Evolutionary conservation across 169 alveolate genomes (phyloP).

Genomic region (Nephromyces sp.): DNA sequence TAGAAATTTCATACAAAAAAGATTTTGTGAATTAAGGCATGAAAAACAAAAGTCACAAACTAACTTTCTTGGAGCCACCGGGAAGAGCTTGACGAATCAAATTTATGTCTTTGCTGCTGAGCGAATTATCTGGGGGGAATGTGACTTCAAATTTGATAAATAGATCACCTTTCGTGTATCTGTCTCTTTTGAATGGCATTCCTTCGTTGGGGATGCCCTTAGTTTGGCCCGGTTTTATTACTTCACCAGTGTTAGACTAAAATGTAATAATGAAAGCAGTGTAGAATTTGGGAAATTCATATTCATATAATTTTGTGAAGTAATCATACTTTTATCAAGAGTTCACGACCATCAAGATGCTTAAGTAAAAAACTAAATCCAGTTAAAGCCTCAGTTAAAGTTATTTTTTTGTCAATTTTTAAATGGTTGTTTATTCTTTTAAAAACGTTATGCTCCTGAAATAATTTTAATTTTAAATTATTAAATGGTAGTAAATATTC

Average conservation of each 20-base stretch:
- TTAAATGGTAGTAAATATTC: neutral
- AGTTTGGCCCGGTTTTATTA: conserved; percentile 71
- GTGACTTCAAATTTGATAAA: conserved; percentile 79
- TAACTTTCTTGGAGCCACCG: too few relatives aligned
- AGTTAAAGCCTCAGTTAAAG: conserved; percentile 83
- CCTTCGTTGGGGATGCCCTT: conserved; percentile 83
- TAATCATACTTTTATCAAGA: neutral
- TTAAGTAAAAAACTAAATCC: conserved; percentile 79
- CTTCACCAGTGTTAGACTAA: conserved; percentile 63
- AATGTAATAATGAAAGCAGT: neutral
- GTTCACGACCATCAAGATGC: conserved; percentile 81
- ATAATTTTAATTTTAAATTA: neutral
- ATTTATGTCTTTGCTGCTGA: too few relatives aligned
- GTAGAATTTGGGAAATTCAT: neutral
- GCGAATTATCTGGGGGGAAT: conserved; percentile 88
- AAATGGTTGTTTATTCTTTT: conserved; percentile 86
- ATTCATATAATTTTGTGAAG: neutral
- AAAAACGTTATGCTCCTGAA: conserved; percentile 71
- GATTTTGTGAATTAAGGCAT: too few relatives aligned
- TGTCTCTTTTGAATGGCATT: conserved; percentile 85
- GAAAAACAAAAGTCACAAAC: too few relatives aligned
- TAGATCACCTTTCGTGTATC: conserved; percentile 82
- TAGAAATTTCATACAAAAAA: too few relatives aligned
- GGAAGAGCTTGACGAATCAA: too few relatives aligned
- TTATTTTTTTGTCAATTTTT: conserved; percentile 64